Evolutionary conservation across 2,329 filamentous ascomycete genomes (phyloP).

Genomic region (Claviceps sp.): DNA sequence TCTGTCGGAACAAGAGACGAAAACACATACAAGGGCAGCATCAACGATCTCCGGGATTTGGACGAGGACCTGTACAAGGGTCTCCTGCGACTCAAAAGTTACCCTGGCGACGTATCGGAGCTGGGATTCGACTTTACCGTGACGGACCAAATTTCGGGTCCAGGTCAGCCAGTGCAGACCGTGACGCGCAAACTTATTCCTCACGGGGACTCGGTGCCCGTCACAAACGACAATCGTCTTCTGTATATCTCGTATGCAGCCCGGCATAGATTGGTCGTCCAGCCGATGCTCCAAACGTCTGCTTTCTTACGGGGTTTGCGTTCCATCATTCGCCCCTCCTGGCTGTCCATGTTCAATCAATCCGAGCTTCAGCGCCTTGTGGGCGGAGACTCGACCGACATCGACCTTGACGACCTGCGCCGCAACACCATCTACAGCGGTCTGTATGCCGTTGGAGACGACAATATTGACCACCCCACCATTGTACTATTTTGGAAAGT

Average conservation of each 20-base stretch:
- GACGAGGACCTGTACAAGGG: conserved; percentile 87
- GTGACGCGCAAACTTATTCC: conserved; percentile 64
- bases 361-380: conserved; percentile 86
- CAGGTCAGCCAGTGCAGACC: conserved; percentile 38
- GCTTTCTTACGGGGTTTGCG: conserved; percentile 80
- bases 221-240: conserved; percentile 84
- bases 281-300: conserved; percentile 68
- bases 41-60: conserved; percentile 87
- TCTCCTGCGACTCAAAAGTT: conserved; percentile 71
- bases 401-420: conserved; percentile 77
- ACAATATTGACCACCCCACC: conserved; percentile 72
- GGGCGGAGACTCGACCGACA: conserved; percentile 72
- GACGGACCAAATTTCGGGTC: conserved; percentile 48
- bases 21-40: conserved; percentile 72
- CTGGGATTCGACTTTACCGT: conserved; percentile 83
- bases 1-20: conserved; percentile 51
- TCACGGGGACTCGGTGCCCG: conserved; percentile 60
- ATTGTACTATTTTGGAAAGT: conserved; percentile 86
- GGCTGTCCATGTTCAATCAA: conserved; percentile 99
- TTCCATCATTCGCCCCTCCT: conserved; percentile 77
- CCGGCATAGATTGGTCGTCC: conserved; percentile 69
- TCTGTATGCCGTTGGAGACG: conserved; percentile 79
- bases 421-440: conserved; percentile 78
- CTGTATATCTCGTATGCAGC: conserved; percentile 92
- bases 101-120: conserved; percentile 55